phyloP scores from a whole-genome alignment of 169 alveolate genomes.

The Plasmodium yoelii region DNA sequence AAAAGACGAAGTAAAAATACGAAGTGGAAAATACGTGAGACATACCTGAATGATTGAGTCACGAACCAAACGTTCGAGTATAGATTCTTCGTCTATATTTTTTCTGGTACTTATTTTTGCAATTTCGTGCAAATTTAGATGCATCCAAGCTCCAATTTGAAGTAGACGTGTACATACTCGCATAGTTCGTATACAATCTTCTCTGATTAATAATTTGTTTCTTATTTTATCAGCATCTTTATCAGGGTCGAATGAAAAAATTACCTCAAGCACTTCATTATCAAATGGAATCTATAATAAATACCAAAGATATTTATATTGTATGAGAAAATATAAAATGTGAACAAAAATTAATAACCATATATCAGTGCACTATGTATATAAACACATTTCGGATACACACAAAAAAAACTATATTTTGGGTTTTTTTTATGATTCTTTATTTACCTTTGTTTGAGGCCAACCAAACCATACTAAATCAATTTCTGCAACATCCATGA shows the following conservation, averaged over 20 bases:
- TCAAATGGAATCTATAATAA: constrained; percentile 86
- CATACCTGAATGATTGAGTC: constrained; percentile 81
- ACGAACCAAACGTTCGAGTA: constrained; percentile 85
- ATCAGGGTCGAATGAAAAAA: constrained; percentile 90
- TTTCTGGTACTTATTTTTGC: constrained; percentile 89
- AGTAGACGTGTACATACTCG: constrained; percentile 90
- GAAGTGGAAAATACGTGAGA: neutral
- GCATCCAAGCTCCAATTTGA: constrained; percentile 90
- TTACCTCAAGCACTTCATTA: constrained; percentile 86
- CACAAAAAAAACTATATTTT: too few species aligned
- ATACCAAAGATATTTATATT: neutral
- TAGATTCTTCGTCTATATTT: constrained; percentile 90
- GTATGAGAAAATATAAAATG: neutral
- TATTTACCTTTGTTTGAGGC: constrained; percentile 93
- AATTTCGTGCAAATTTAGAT: constrained; percentile 89
- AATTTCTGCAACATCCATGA: constrained; percentile 95
- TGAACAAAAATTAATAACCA: too few species aligned
- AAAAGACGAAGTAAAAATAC: too few species aligned
- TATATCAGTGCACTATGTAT: neutral
- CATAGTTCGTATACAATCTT: constrained; percentile 93
- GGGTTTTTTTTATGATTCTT: too few species aligned
- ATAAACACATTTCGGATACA: neutral
- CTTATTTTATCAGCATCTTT: constrained; percentile 91
- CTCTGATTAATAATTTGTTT: constrained; percentile 88
- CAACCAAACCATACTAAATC: constrained; percentile 99